phyloP scores from a whole-genome alignment of 768 basidiomycete species.

The Dentipellis sp. region DNA sequence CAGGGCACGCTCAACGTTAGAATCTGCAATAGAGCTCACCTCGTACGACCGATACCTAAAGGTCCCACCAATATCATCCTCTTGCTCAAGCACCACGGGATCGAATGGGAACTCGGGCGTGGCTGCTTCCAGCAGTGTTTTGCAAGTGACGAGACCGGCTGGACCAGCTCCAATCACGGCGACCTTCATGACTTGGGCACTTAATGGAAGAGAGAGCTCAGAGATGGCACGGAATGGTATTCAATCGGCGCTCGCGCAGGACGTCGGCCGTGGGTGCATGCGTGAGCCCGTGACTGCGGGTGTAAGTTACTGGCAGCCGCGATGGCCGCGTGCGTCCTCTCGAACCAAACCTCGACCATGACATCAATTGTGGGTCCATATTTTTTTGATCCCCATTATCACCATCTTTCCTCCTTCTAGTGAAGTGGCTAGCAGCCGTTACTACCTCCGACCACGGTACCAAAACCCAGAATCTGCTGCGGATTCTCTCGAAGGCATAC shows the following conservation, averaged over 20 bases:
- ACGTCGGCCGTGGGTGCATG: neutral
- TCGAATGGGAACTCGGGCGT: conserved; percentile 33
- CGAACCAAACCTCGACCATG: neutral
- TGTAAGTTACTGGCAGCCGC: neutral
- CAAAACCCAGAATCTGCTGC: too few species aligned
- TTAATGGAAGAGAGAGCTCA: neutral
- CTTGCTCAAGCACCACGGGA: conserved; percentile 39
- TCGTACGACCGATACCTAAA: conserved; percentile 41
- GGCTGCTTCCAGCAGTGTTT: conserved; percentile 35
- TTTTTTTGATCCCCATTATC: neutral
- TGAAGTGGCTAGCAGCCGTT: too few species aligned
- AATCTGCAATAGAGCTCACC: conserved; percentile 14
- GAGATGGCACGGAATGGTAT: neutral
- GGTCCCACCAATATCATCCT: conserved; percentile 42
- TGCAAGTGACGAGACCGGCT: conserved; percentile 39
- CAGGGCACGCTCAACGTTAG: neutral
- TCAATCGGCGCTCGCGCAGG: neutral
- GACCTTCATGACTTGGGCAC: conserved; percentile 11
- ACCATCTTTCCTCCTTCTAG: neutral
- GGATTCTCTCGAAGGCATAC: too few species aligned
- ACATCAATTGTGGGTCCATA: too few species aligned
- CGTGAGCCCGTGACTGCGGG: neutral
- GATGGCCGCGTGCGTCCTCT: neutral
- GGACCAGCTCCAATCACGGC: conserved; percentile 36
- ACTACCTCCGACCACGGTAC: too few species aligned